Conservation (phyloP, 2,329 filamentous ascomycete genomes). For the Aulographum hederae region DNA sequence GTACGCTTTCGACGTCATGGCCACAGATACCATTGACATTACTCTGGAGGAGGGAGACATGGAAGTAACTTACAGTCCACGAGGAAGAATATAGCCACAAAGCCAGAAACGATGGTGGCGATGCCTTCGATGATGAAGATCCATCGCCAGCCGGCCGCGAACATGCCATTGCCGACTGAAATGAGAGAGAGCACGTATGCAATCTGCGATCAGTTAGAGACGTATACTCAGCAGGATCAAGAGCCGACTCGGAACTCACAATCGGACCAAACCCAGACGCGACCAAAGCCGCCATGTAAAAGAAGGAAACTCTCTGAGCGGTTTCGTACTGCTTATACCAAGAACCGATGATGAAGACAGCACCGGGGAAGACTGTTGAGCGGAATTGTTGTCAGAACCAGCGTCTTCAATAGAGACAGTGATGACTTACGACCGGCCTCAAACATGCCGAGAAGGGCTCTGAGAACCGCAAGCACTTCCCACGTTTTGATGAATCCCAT, state of each 20-base stretch:
- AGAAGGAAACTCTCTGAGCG: conserved; percentile 48
- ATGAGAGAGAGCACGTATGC: not conserved
- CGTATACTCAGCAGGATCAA: too few species aligned
- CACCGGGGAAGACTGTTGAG: conserved; percentile 21
- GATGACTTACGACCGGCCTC: conserved; percentile 9
- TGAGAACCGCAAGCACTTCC: conserved; percentile 12
- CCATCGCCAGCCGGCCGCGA: conserved; percentile 40
- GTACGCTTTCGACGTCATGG: too few species aligned
- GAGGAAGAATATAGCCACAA: conserved; percentile 11
- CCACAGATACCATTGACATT: too few species aligned
- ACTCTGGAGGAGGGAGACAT: too few species aligned
- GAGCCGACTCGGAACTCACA: not conserved
- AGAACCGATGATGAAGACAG: conserved; percentile 24
- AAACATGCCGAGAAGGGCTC: conserved; percentile 13
- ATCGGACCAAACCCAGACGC: conserved; percentile 40
- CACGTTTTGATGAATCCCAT: conserved; percentile 10
- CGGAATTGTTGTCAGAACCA: too few species aligned
- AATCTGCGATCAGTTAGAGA: too few species aligned
- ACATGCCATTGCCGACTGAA: not conserved
- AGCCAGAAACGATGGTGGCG: conserved; percentile 10
- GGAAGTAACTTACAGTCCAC: too few species aligned
- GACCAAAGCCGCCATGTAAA: conserved; percentile 50
- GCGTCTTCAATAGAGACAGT: too few species aligned
- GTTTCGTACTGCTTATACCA: conserved; percentile 41
- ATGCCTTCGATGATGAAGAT: conserved; percentile 20